These are phyloP conservation scores for Calonectria hawksworthii DNA, from an alignment of 2,329 filamentous ascomycete genomes.

Conservation along the genomic window DNA sequence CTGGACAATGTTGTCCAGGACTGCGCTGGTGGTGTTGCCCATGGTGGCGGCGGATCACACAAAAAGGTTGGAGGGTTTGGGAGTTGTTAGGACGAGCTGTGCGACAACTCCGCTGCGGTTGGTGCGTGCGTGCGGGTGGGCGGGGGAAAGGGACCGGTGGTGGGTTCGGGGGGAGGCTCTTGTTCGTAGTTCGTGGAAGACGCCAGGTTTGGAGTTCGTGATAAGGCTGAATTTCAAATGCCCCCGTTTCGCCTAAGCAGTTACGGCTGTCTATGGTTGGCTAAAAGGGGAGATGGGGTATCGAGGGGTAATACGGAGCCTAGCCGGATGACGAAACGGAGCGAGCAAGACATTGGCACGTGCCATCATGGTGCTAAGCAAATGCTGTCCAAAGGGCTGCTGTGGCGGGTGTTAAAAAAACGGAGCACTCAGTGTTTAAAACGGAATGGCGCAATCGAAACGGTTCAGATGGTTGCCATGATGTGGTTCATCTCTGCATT, in stretches of 20 bases:
- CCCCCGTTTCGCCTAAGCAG: slow-evolving; percentile 23
- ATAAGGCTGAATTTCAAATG: slow-evolving; percentile 45
- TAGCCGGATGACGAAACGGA: slow-evolving; percentile 15
- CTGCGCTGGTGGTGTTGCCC: slow-evolving; percentile 78
- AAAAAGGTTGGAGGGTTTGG: not conserved
- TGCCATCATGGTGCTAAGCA: not conserved
- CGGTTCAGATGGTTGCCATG: not conserved
- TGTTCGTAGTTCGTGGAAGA: slow-evolving; percentile 19
- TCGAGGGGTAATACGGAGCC: slow-evolving; percentile 42
- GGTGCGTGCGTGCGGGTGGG: not conserved
- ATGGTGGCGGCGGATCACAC: slow-evolving; percentile 55
- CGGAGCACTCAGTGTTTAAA: not conserved
- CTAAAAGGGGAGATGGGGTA: slow-evolving; percentile 14
- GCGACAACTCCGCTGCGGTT: not conserved
- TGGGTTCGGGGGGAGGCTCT: not conserved
- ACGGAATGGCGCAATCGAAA: not conserved
- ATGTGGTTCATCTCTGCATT: not conserved
- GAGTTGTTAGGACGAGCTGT: not conserved
- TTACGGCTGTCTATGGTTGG: slow-evolving; percentile 16
- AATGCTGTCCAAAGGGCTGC: not conserved
- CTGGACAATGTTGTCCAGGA: slow-evolving; percentile 96
- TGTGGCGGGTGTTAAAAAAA: not conserved
- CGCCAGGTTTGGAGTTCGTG: slow-evolving; percentile 37
- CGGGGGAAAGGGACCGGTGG: not conserved
- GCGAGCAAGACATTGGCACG: not conserved